These are phyloP conservation scores for Crucibulum laeve DNA, from an alignment of 768 basidiomycete species.

Conservation along the genomic window DNA sequence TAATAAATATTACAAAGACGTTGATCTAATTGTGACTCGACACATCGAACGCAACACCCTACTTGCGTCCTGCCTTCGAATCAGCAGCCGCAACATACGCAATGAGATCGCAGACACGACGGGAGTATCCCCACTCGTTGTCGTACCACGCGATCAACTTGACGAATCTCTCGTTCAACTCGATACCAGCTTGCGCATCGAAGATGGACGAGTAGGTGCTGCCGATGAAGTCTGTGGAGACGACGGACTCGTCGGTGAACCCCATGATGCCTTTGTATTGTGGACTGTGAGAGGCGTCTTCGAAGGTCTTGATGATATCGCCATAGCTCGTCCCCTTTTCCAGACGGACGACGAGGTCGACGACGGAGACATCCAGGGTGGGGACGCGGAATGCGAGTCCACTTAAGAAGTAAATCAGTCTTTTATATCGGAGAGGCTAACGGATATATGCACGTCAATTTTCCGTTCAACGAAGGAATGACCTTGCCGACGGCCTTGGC, in stretches of 20 bases:
- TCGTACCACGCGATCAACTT: conserved; percentile 96
- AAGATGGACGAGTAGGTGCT: conserved; percentile 76
- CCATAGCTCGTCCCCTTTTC: conserved; percentile 79
- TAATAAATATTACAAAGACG: background rate
- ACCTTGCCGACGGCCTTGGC: conserved; percentile 96
- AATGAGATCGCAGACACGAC: conserved; percentile 83
- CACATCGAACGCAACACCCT: too few species aligned
- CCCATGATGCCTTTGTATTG: conserved; percentile 60
- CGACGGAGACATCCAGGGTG: conserved; percentile 88
- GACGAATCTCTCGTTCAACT: conserved; percentile 83
- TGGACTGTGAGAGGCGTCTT: conserved; percentile 61
- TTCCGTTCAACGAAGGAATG: conserved; percentile 88
- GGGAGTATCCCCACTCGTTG: conserved; percentile 91
- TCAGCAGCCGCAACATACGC: conserved; percentile 65
- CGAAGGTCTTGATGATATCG: conserved; percentile 75
- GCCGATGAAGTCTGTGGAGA: conserved; percentile 86
- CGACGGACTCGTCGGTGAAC: conserved; percentile 87
- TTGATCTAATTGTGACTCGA: background rate
- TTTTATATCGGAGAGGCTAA: background rate
- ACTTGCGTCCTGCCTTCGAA: conserved; percentile 7
- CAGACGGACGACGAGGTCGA: conserved; percentile 87
- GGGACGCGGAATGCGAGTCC: conserved; percentile 94
- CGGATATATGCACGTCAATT: conserved; percentile 66
- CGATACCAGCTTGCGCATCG: conserved; percentile 84
- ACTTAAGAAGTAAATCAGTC: conserved; percentile 24